These are phyloP conservation scores for Dryas integrifolia DNA, from an alignment of 331 rosid genomes.

Conservation along the genomic window DNA sequence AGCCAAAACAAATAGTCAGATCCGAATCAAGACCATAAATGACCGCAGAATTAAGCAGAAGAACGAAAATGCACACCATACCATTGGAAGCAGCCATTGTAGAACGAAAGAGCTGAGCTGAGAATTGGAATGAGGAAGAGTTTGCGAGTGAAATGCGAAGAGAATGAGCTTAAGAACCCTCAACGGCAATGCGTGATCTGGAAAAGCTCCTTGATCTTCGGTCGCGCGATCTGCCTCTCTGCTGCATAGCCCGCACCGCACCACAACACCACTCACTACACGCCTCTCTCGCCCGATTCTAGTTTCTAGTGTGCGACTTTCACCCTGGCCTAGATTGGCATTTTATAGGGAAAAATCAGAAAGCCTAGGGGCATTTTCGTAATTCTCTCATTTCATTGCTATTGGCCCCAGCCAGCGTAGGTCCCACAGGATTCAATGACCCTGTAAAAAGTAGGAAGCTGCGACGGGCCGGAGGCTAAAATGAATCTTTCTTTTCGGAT, in stretches of 20 bases:
- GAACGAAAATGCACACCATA: not conserved
- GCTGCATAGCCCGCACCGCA: slow-evolving; percentile 41
- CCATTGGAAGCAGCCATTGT: slow-evolving; percentile 29
- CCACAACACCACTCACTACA: too few relatives aligned
- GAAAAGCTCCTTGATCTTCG: slow-evolving; percentile 72
- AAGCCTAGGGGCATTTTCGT: not conserved
- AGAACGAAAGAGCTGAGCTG: not conserved
- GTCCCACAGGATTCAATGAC: not conserved
- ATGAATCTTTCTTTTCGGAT: not conserved
- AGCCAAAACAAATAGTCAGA: not conserved
- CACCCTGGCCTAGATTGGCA: not conserved
- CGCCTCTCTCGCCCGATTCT: not conserved
- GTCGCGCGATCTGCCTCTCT: slow-evolving; percentile 43
- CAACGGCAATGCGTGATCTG: slow-evolving; percentile 54
- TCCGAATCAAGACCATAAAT: not conserved
- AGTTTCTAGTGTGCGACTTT: not conserved
- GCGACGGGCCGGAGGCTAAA: not conserved
- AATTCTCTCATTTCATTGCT: too few relatives aligned
- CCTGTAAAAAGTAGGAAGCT: not conserved
- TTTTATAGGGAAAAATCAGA: not conserved
- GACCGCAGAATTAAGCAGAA: not conserved
- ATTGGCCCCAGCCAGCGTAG: too few relatives aligned
- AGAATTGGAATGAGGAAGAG: not conserved
- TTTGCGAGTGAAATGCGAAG: not conserved
- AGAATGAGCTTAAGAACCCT: slow-evolving; percentile 35